Evolutionary conservation across 1,284 basidiomycete species (phyloP), one percentile per base, ranked within the genome.

Genomic region (Tilletia setariae): DNA sequence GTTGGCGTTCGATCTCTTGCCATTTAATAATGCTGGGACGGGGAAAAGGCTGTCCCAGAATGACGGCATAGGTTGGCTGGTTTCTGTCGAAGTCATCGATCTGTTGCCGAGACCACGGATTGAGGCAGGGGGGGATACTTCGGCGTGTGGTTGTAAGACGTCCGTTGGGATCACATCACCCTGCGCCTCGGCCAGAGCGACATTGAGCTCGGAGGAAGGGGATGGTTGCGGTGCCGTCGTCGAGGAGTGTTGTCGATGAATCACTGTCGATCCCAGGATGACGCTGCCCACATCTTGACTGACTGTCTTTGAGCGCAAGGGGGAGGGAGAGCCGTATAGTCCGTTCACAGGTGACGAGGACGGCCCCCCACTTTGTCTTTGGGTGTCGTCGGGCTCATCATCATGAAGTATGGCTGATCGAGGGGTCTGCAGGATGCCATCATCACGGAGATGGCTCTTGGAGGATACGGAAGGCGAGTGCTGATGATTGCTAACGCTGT

Each of bases 31-130:
- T 9, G 28, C 13, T 8, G 56, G 56, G 9, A 61, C 56, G 6
- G 56, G 56, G 15, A 61, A 61, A 16, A 61, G 9, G 15, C 30
- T 61, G 32, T 61, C 56, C 56, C 56, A 61, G 28, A 61, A 61
- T 2, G 56, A 61, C 11, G 35, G 35, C 35, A 40, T 11, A 11
- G 35, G 11, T 11, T 4, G 6, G 11, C 11, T 40, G 11, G 35
- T 6, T 11, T 40, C 35, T 40, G 35, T 11, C 35, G 35, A 40
- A 11, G 6, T 40, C 11, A 11, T 11, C 11, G 35, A 40, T 40
- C 35, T 40, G 35, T 40, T 40, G 6, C 35, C 35, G 11, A 40
- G 11, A 11, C 35, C 35, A 15, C 15, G 56, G 21, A 30, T 28
- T 23, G 51, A 61, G 3, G 56, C 13, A 40, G 56, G 2, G 7